Conservation (phyloP, 176 grass and related monocot species). For the Thalia dealbata region DNA sequence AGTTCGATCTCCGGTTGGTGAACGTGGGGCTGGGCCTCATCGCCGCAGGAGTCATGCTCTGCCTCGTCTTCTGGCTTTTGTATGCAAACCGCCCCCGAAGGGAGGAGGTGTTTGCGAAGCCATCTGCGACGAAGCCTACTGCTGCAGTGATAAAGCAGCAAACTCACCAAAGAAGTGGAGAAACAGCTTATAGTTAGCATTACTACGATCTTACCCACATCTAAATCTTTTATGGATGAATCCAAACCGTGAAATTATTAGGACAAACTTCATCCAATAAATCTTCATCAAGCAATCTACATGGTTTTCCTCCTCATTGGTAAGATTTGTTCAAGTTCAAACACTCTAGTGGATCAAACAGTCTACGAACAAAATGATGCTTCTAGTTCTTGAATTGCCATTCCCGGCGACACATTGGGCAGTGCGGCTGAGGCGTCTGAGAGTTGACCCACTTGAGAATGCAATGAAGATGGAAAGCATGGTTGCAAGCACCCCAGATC, state of each 20-base stretch:
- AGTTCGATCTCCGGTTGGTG: constrained; percentile 15
- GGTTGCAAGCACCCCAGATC: constrained; percentile 11
- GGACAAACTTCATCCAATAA: too few species aligned
- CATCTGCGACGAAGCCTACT: background rate
- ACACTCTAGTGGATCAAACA: background rate
- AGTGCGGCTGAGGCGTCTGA: constrained; percentile 2
- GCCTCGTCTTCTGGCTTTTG: constrained; percentile 8
- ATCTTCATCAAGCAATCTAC: too few species aligned
- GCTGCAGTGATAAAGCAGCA: background rate
- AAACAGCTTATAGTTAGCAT: background rate
- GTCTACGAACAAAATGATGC: background rate
- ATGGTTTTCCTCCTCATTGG: background rate
- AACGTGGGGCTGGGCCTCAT: background rate
- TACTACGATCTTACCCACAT: background rate
- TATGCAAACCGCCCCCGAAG: constrained; percentile 22
- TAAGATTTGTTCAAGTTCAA: background rate
- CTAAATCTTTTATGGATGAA: background rate
- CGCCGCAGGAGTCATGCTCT: background rate
- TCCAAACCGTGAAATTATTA: background rate
- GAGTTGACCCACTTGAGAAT: constrained; percentile 11
- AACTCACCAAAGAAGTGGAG: background rate
- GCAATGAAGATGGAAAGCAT: constrained; percentile 12
- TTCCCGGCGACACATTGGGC: constrained; percentile 9
- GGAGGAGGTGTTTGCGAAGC: constrained; percentile 23
- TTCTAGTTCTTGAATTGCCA: constrained; percentile 1